Evolutionary conservation across 805 yeast genomes (phyloP), one percentile per base, ranked within the genome.

Genomic region (Nakazawaea siamensis): DNA sequence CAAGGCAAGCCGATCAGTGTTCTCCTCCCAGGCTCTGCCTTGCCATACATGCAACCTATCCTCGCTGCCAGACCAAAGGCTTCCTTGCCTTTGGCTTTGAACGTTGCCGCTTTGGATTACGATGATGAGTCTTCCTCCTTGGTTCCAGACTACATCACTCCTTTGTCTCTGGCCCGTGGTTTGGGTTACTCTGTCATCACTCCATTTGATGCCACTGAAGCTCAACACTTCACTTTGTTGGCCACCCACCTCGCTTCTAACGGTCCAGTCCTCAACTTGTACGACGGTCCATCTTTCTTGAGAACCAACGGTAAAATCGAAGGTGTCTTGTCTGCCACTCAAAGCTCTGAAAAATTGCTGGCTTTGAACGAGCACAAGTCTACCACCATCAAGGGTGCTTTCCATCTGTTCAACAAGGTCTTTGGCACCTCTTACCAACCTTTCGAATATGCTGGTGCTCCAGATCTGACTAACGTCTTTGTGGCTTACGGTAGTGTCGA

Each of bases 401-500:
- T 80, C 28, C 35, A 52, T 5, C 55, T 63, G 28, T 58, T 80
- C 50, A 80, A 80, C 58, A 44, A 58, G 14, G 54, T 66, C n/a
- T 57, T 76, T 14, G 79, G 77, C 24, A 64, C 80, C 12, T 42
- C 55, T 13, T 73, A 73, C 51, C 56, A 66, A 31, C 74, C 79
- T 18, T 81, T 83, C 49, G 85, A 83, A 55, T 85, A 80, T 57
- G 59, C 54, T 40, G 96, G 96, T 35, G 63, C 64, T 35, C 56
- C 64, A 37, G 79, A 95, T 7, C 73, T 72, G 29, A 73, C 80
- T 17, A 24, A 24, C 19, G 83, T 88, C n/a, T 78, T 83, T 54
- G 90, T 87, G 23, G 66, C 78, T n/a, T 76, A 81, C 44, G 94
- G 95, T 17, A 66, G 92, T 27, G 57, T 69, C 28, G 87, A 81